Conservation (phyloP, 371 early-diverging fungal genomes). For the Actinomucor elegans region DNA sequence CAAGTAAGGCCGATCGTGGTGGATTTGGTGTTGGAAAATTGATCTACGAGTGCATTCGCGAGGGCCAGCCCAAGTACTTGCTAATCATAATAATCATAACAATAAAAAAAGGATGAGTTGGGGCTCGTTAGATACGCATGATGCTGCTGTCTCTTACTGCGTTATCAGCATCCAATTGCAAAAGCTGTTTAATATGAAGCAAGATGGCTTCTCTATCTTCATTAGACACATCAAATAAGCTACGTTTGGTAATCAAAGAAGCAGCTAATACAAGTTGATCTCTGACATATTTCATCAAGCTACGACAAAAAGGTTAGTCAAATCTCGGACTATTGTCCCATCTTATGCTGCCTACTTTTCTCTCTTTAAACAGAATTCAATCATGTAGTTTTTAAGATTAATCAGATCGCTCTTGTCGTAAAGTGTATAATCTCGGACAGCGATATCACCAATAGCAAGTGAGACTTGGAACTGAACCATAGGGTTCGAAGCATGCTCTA, state of each 20-base stretch:
- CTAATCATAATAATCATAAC: no score
- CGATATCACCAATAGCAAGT: constrained; percentile 55
- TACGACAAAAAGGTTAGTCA: constrained; percentile 8
- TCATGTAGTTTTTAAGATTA: constrained; percentile 54
- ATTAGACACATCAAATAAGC: constrained; percentile 59
- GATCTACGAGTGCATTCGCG: constrained; percentile 60
- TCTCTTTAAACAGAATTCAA: constrained; percentile 56
- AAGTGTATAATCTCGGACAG: constrained; percentile 61
- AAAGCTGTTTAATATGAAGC: constrained; percentile 48
- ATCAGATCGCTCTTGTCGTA: constrained; percentile 50
- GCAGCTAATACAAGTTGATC: constrained; percentile 47
- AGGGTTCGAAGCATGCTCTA: constrained; percentile 56
- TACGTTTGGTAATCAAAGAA: constrained; percentile 67
- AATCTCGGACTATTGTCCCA: neutral
- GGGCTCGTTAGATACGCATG: no score
- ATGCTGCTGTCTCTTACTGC: constrained; percentile 31
- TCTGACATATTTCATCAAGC: constrained; percentile 48
- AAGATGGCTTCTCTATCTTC: constrained; percentile 57
- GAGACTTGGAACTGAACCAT: constrained; percentile 68
- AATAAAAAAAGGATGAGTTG: no score
- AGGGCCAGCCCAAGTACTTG: constrained; percentile 55
- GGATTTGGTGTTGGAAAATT: constrained; percentile 66
- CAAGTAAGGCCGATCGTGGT: constrained; percentile 62
- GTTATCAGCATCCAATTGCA: constrained; percentile 43
- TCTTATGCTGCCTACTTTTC: constrained; percentile 24